phyloP scores from a whole-genome alignment of 495 filamentous ascomycete genomes.

The Penicillium maclennaniae region DNA sequence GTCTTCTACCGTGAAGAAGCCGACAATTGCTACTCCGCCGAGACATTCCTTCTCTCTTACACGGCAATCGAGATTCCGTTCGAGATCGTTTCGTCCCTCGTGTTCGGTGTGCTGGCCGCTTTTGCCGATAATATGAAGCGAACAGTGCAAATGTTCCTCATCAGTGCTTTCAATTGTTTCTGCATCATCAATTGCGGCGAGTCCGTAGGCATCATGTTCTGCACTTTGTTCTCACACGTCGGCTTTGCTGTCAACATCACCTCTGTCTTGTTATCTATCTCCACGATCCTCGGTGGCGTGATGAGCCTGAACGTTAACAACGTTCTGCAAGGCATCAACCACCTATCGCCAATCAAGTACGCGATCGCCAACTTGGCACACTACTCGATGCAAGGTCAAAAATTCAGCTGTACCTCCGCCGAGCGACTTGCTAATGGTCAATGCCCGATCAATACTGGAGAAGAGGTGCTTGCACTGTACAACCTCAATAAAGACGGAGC shows the following conservation, averaged over 20 bases:
- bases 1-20: constrained; percentile 69
- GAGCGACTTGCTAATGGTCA: constrained; percentile 52
- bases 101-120: constrained; percentile 58
- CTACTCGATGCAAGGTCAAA: constrained; percentile 52
- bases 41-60: constrained; percentile 66
- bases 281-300: constrained; percentile 63
- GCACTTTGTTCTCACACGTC: constrained; percentile 67
- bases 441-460: constrained; percentile 59
- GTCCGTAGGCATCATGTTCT: constrained; percentile 75
- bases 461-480: constrained; percentile 61
- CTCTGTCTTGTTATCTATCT: constrained; percentile 58
- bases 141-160: constrained; percentile 58
- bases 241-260: constrained; percentile 72
- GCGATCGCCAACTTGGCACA: constrained; percentile 57
- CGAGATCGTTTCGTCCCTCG: constrained; percentile 57
- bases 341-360: constrained; percentile 68
- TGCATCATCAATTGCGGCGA: constrained; percentile 70
- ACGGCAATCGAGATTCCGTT: constrained; percentile 65
- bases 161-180: constrained; percentile 63
- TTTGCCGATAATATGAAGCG: constrained; percentile 61
- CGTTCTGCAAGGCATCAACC: constrained; percentile 64
- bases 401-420: constrained; percentile 54
- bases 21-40: constrained; percentile 61
- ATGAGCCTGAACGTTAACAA: constrained; percentile 62
- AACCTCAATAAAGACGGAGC: constrained; percentile 53